These are phyloP conservation scores for Xerocomus spinulosus DNA, from an alignment of 768 basidiomycete genomes.

Conservation along the genomic window DNA sequence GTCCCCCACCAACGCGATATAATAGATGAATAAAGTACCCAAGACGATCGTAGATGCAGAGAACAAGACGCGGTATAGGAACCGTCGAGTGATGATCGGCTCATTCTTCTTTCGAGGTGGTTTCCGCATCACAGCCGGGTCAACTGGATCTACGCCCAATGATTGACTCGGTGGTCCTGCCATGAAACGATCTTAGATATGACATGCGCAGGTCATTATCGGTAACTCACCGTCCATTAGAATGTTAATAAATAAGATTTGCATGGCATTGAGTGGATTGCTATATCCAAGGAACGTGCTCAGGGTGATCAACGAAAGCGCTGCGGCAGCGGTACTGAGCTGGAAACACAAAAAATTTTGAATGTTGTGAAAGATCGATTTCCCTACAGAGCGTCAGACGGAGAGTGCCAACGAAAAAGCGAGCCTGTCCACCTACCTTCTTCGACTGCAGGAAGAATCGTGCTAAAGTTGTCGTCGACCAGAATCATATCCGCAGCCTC, in stretches of 20 bases:
- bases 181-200: neutral
- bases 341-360: constrained; percentile 98
- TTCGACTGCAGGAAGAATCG: constrained; percentile 90
- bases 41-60: constrained; percentile 88
- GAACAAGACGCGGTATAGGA: constrained; percentile 83
- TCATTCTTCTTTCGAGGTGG: constrained; percentile 93
- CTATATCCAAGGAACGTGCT: constrained; percentile 86
- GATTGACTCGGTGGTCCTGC: constrained; percentile 92
- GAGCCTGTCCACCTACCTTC: constrained; percentile 54
- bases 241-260: constrained; percentile 99
- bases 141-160: constrained; percentile 94
- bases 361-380: constrained; percentile 98
- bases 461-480: constrained; percentile 95
- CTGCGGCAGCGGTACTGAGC: constrained; percentile 94
- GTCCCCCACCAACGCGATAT: constrained; percentile 69
- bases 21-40: constrained; percentile 85
- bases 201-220: neutral
- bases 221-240: constrained; percentile 82
- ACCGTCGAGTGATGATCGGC: constrained; percentile 70
- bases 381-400: constrained; percentile 46
- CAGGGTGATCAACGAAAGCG: constrained; percentile 89
- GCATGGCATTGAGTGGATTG: constrained; percentile 96
- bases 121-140: constrained; percentile 85
- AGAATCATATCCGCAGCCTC: constrained; percentile 97
- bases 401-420: neutral